These are phyloP conservation scores for Phialophora verrucosa DNA, from an alignment of 2,329 filamentous ascomycete genomes.

Conservation along the genomic window DNA sequence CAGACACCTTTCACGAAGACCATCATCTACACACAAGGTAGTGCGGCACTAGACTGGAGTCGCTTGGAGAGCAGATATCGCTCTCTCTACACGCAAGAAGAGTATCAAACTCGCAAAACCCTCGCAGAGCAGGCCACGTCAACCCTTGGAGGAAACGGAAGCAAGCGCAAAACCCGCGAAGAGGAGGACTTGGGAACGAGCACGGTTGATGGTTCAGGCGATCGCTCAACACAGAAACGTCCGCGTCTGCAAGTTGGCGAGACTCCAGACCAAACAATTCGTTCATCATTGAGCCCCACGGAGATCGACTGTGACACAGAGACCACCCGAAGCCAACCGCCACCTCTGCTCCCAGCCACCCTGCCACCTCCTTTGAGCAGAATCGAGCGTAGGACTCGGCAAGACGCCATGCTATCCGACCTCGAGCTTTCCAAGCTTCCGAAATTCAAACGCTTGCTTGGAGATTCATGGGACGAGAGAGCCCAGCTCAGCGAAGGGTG, in stretches of 20 bases:
- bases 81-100: background rate
- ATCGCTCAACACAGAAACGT: slow-evolving; percentile 2
- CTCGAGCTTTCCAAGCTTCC: slow-evolving; percentile 1
- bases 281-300: background rate
- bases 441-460: background rate
- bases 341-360: background rate
- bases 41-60: background rate
- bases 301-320: background rate
- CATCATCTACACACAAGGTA: slow-evolving; percentile 4
- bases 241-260: background rate
- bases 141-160: background rate
- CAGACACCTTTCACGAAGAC: slow-evolving; percentile 2
- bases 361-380: background rate
- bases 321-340: background rate
- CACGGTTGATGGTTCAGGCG: background rate
- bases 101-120: background rate
- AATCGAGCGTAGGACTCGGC: slow-evolving; percentile 1
- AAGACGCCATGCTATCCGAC: background rate
- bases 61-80: background rate
- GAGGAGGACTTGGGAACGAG: background rate
- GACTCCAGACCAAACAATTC: background rate
- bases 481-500: background rate
- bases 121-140: background rate
- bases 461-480: background rate
- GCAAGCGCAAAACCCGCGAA: background rate